phyloP scores from a whole-genome alignment of 805 yeast species.

The Lachancea quebecensis region DNA sequence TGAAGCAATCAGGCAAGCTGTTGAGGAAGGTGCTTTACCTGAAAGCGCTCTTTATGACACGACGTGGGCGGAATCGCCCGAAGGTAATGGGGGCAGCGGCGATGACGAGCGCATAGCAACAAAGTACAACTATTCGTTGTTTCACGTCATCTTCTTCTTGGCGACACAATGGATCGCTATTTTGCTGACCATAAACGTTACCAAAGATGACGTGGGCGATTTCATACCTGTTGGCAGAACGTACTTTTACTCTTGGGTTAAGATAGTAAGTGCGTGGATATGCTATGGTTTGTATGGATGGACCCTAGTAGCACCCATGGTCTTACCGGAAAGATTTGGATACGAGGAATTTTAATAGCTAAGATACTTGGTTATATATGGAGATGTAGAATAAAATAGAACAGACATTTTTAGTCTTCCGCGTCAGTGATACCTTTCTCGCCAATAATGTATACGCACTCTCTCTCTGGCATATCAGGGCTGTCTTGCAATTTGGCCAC shows the following conservation, averaged over 20 bases:
- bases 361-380: background rate
- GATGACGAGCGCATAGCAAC: constrained; percentile 61
- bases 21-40: constrained; percentile 92
- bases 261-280: constrained; percentile 85
- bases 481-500: constrained; percentile 75
- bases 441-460: constrained; percentile 65
- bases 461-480: constrained; percentile 77
- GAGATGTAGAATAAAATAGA: background rate
- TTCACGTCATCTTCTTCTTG: constrained; percentile 84
- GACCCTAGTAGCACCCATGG: constrained; percentile 86
- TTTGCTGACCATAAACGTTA: constrained; percentile 83
- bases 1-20: constrained; percentile 88
- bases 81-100: constrained; percentile 27
- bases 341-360: constrained; percentile 19
- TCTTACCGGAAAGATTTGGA: constrained; percentile 83
- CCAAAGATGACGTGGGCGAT: constrained; percentile 74
- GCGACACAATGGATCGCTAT: constrained; percentile 98
- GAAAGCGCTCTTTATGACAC: constrained; percentile 81
- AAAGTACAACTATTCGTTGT: constrained; percentile 76
- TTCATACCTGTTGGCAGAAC: constrained; percentile 97
- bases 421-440: constrained; percentile 62
- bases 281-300: constrained; percentile 82
- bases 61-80: constrained; percentile 45
- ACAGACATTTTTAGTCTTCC: constrained; percentile 16
- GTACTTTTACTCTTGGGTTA: constrained; percentile 91